These are phyloP conservation scores for Scutellaria baicalensis DNA, from an alignment of 257 asterid species.

Conservation along the genomic window DNA sequence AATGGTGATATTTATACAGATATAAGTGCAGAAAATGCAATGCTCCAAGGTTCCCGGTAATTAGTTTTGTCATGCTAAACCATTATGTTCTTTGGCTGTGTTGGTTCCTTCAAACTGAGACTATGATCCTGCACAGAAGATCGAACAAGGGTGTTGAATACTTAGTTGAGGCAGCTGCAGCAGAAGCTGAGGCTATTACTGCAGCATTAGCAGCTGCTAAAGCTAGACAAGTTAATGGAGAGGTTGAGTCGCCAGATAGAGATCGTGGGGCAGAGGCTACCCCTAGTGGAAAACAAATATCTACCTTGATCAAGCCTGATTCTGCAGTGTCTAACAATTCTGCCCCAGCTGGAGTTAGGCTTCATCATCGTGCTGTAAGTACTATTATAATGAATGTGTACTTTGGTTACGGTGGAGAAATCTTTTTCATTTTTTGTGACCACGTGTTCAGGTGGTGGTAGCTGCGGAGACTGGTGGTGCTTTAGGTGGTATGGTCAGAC, in stretches of 20 bases:
- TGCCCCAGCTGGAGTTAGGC: constrained; percentile 87
- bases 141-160: constrained; percentile 89
- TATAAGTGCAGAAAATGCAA: constrained; percentile 88
- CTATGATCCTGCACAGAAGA: constrained; percentile 41
- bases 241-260: constrained; percentile 85
- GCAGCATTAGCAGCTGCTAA: constrained; percentile 98
- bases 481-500: constrained; percentile 98
- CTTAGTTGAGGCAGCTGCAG: constrained; percentile 97
- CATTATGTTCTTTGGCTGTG: not conserved
- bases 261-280: constrained; percentile 98
- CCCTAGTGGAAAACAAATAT: constrained; percentile 81
- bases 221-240: constrained; percentile 96
- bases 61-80: constrained; percentile 2
- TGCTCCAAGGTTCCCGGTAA: constrained; percentile 80
- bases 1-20: constrained; percentile 90
- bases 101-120: constrained; percentile 9
- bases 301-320: constrained; percentile 79
- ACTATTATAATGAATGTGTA: constrained; percentile 18
- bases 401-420: not conserved
- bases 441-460: constrained; percentile 71
- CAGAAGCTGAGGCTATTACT: constrained; percentile 97
- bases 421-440: constrained; percentile 12
- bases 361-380: constrained; percentile 99
- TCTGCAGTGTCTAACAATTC: constrained; percentile 58
- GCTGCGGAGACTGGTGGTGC: constrained; percentile 99